phyloP scores from a whole-genome alignment of 2,329 filamentous ascomycete genomes.

The Dactylonectria estremocensis region DNA sequence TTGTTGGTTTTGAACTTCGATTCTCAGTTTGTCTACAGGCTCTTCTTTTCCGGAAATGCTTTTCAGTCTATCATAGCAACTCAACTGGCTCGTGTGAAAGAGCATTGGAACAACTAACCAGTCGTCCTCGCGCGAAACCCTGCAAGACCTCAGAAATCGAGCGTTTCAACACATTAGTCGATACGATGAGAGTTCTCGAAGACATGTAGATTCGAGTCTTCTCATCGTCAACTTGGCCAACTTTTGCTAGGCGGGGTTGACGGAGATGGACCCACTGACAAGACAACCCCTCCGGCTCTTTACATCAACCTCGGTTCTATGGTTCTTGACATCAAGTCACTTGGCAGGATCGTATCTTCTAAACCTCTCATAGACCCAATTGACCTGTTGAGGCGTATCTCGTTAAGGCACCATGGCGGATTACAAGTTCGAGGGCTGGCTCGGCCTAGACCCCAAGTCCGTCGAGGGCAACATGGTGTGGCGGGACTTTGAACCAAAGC shows the following conservation, averaged over 20 bases:
- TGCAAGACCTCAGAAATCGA: neutral
- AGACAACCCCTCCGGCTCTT: slow-evolving; percentile 4
- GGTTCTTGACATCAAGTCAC: neutral
- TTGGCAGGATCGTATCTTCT: neutral
- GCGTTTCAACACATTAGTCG: no score
- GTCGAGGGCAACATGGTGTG: slow-evolving; percentile 67
- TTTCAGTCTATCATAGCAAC: neutral
- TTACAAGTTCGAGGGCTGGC: slow-evolving; percentile 68
- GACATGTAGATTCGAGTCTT: neutral
- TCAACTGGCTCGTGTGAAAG: neutral
- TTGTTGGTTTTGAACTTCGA: neutral
- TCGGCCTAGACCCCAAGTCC: slow-evolving; percentile 59
- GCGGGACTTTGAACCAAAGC: slow-evolving; percentile 72
- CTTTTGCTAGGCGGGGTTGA: neutral
- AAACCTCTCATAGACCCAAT: neutral
- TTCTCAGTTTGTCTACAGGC: neutral
- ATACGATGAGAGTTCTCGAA: neutral
- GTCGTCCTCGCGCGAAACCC: neutral
- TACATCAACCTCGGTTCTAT: slow-evolving; percentile 17
- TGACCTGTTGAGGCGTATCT: neutral
- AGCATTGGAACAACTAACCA: neutral
- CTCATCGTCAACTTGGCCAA: neutral
- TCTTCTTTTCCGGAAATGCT: neutral
- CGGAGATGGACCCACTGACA: neutral
- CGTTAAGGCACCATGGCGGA: slow-evolving; percentile 28